Evolutionary conservation across 139 green algal genomes (phyloP).

Genomic region (Chlamydomonas incerta): DNA sequence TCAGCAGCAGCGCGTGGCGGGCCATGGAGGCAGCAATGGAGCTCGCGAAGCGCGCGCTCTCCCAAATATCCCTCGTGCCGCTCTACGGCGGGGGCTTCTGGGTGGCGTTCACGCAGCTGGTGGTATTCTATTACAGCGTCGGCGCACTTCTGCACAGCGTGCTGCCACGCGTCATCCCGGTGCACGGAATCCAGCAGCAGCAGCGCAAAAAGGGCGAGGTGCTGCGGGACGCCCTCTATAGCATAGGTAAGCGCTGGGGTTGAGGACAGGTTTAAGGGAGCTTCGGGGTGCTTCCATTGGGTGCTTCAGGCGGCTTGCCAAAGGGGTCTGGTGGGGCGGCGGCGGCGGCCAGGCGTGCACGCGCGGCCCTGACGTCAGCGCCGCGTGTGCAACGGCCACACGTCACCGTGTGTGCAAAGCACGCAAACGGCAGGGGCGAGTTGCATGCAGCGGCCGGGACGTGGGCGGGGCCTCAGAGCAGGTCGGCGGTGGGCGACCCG

Average conservation of each 20-base stretch:
- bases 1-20: not conserved
- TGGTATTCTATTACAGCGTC: slow-evolving; percentile 76
- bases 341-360: no score
- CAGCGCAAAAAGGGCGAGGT: slow-evolving; percentile 63
- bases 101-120: slow-evolving; percentile 65
- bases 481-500: no score
- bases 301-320: no score
- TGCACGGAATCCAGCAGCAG: slow-evolving; percentile 70
- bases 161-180: slow-evolving; percentile 62
- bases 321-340: no score
- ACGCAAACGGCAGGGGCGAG: no score
- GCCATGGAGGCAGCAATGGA: not conserved
- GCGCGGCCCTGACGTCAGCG: no score
- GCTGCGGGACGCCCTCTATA: slow-evolving; percentile 67
- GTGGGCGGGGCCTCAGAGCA: no score
- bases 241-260: slow-evolving; percentile 35
- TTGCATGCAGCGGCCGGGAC: no score
- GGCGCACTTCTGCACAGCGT: slow-evolving; percentile 76
- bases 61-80: not conserved
- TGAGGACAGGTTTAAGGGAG: no score
- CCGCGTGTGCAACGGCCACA: no score
- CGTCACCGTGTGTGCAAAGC: no score
- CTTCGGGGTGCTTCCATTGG: no score
- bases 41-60: not conserved
- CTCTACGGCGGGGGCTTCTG: slow-evolving; percentile 76